Percentiles rank a stretch among this genome's conserved stretches.
Evolutionary conservation across 1,139 yeast species (phyloP).

Genomic region (Saccharomyces hybrid): DNA sequence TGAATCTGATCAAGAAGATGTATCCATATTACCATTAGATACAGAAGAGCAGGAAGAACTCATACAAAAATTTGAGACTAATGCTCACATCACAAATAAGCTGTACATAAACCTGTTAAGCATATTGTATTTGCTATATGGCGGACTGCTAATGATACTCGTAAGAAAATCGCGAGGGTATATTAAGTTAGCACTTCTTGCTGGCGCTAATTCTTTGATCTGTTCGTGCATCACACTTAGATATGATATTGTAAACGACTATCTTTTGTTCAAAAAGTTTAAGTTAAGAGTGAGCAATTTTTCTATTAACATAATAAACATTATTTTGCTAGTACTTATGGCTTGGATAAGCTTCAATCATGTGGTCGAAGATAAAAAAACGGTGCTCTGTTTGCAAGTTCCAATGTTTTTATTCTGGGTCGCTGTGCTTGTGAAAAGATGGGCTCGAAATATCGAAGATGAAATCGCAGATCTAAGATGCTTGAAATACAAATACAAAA

Average conservation of each 20-base stretch:
- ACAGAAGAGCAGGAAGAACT: constrained; percentile 29
- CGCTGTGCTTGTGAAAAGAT: constrained; percentile 16
- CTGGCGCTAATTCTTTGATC: constrained; percentile 23
- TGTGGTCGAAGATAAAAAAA: constrained; percentile 5
- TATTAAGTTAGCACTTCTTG: constrained; percentile 8
- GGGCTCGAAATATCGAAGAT: constrained; percentile 19
- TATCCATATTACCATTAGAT: constrained; percentile 22
- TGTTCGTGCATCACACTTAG: constrained; percentile 25
- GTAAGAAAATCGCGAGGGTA: constrained; percentile 7
- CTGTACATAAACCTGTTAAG: constrained; percentile 17
- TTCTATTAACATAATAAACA: constrained; percentile 17
- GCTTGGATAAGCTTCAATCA: constrained; percentile 19
- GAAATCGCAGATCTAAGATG: constrained; percentile 20
- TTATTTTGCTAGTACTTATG: constrained; percentile 17
- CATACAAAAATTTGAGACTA: constrained; percentile 22
- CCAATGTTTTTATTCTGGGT: constrained; percentile 23
- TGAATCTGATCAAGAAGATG: constrained; percentile 10
- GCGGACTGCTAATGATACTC: constrained; percentile 17
- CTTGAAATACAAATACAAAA: constrained; percentile 28
- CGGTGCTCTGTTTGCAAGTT: constrained; percentile 16
- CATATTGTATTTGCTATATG: constrained; percentile 17
- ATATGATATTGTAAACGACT: constrained; percentile 22
- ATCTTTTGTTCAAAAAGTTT: constrained; percentile 10
- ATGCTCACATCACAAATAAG: constrained; percentile 18
- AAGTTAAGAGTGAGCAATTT: constrained; percentile 16